Evolutionary conservation across 2,329 filamentous ascomycete genomes (phyloP).

Genomic region (Pseudogymnoascus sp.): DNA sequence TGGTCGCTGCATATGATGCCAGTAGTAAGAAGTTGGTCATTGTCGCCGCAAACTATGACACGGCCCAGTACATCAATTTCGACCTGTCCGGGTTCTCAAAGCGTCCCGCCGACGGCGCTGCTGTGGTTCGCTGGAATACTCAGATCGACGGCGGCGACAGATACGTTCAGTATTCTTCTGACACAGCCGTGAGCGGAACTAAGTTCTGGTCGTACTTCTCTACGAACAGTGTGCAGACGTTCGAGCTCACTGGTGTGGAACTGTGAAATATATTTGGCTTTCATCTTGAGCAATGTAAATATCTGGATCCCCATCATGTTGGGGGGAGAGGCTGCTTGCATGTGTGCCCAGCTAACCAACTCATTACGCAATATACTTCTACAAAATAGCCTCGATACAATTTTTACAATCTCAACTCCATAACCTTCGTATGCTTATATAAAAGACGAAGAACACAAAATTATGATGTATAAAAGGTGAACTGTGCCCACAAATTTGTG

Average conservation of each 20-base stretch:
- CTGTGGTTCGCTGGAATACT: slow-evolving; percentile 33
- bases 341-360: neutral
- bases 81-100: slow-evolving; percentile 30
- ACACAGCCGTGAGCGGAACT: slow-evolving; percentile 29
- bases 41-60: slow-evolving; percentile 35
- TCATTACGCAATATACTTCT: neutral
- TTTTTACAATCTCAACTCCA: neutral
- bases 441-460: neutral
- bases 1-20: slow-evolving; percentile 35
- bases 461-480: neutral
- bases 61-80: slow-evolving; percentile 33
- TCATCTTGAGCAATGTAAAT: neutral
- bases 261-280: neutral
- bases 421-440: neutral
- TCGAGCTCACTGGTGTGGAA: slow-evolving; percentile 26
- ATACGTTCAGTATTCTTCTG: slow-evolving; percentile 27
- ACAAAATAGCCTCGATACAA: neutral
- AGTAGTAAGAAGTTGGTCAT: slow-evolving; percentile 30
- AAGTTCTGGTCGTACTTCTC: slow-evolving; percentile 34
- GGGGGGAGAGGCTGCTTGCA: too few relatives aligned
- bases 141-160: slow-evolving; percentile 30
- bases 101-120: slow-evolving; percentile 23
- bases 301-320: neutral
- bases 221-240: slow-evolving; percentile 32
- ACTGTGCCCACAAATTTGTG: neutral